Percentiles rank a stretch among this genome's conserved stretches.
Evolutionary conservation across 2,329 filamentous ascomycete species (phyloP).

Genomic region (Venturia pyrina): DNA sequence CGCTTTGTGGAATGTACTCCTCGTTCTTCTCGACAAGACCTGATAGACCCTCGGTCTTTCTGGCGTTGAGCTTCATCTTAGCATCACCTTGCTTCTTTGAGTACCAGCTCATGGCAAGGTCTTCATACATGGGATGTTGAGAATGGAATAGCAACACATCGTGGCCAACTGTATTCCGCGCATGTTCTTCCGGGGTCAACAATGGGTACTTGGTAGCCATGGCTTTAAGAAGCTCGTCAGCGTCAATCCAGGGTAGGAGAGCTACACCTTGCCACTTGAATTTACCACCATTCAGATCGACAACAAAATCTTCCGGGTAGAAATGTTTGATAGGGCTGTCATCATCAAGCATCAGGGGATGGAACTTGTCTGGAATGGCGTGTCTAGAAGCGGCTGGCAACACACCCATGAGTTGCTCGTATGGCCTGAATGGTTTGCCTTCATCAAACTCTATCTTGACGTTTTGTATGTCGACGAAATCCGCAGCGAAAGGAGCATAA

Average conservation of each 20-base stretch:
- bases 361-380: conserved; percentile 79
- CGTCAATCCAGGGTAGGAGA: conserved; percentile 90
- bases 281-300: conserved; percentile 96
- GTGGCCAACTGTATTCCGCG: conserved; percentile 68
- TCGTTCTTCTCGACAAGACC: conserved; percentile 76
- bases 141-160: conserved; percentile 82
- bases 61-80: conserved; percentile 62
- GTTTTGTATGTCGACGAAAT: conserved; percentile 75
- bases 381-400: conserved; percentile 88
- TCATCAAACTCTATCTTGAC: conserved; percentile 75
- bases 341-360: conserved; percentile 77
- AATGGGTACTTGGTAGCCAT: conserved; percentile 76
- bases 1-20: conserved; percentile 73
- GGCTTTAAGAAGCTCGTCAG: conserved; percentile 70
- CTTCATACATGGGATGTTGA: conserved; percentile 73
- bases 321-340: conserved; percentile 95
- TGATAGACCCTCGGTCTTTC: conserved; percentile 64
- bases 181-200: conserved; percentile 64
- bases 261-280: conserved; percentile 97
- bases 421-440: conserved; percentile 77
- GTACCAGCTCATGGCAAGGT: conserved; percentile 77
- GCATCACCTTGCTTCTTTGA: conserved; percentile 68
- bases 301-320: conserved; percentile 86
- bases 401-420: conserved; percentile 97
- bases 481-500: conserved; percentile 92